phyloP scores from a whole-genome alignment of 2,329 filamentous ascomycete genomes.

The Aspergillus piperis region DNA sequence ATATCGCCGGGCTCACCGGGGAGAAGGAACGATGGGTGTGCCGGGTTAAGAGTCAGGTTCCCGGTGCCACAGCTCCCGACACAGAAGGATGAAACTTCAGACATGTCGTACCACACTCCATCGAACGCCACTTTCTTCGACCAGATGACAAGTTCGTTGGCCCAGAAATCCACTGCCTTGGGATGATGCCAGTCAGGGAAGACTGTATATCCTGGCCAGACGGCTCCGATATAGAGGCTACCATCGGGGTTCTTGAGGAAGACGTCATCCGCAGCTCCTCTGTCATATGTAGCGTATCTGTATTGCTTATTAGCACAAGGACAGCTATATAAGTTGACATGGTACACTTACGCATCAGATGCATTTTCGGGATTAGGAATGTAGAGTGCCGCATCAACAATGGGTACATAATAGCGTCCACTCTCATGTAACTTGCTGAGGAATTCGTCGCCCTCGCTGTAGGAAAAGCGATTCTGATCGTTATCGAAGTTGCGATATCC shows the following conservation, averaged over 20 bases:
- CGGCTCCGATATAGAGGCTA: conserved; percentile 56
- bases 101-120: conserved; percentile 64
- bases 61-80: conserved; percentile 69
- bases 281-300: conserved; percentile 54
- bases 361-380: conserved; percentile 70
- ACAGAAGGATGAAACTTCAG: conserved; percentile 65
- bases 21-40: conserved; percentile 65
- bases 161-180: conserved; percentile 62
- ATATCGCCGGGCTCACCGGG: conserved; percentile 65
- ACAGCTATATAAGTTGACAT: conserved; percentile 35
- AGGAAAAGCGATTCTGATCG: conserved; percentile 55
- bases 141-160: conserved; percentile 54
- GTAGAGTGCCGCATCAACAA: conserved; percentile 68
- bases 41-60: conserved; percentile 67
- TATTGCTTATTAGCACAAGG: background rate
- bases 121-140: conserved; percentile 57
- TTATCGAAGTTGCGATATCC: conserved; percentile 61
- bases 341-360: conserved; percentile 60
- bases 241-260: conserved; percentile 59
- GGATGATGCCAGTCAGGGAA: conserved; percentile 63
- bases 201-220: conserved; percentile 62
- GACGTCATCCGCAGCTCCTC: conserved; percentile 51
- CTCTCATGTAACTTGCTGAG: conserved; percentile 55
- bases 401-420: conserved; percentile 61
- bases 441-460: conserved; percentile 53